Evolutionary conservation across 225 moss, liverwort and hornwort genomes (phyloP), one percentile per base, ranked within the genome.

Genomic region (Anthoceros angustus): DNA sequence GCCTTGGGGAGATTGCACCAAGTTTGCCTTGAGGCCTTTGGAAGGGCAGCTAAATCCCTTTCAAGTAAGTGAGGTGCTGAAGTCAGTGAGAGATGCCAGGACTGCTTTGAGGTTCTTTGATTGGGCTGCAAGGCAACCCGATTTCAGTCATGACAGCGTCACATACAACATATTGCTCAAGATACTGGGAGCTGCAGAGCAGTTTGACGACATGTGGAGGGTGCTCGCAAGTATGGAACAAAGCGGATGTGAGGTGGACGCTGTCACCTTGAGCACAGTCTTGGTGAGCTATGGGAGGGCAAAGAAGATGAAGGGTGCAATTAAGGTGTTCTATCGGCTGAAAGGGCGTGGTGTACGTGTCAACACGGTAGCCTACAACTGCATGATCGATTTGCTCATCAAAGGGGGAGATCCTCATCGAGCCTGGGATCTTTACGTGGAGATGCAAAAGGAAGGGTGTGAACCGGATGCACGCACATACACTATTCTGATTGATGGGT

Each of bases 401-500:
- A 55, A 55, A 55, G 55, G 55, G 18, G 55, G 55, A 15, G 55
- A 55, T 55, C 55, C 55, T 55, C 55, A 55, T 55, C 55, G 23
- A 55, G 55, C 55, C 6, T 55, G 55, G 55, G 55, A 55, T 18
- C 55, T 55, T 15, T 55, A 55, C n/a, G 0, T 55, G 8, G n/a
- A 15, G 55, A 55, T 55, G 71, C 71, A 88, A 60, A 88, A 98
- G 66, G 92, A 98, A 39, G 92, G 98, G 92, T 98, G 98, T 46
- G 89, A 89, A 60, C 98, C 98, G 25, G 92, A 92, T 67, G 91
- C 92, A 77, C 98, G 88, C 67, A 83, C 92, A 62, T 98, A 91
- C 77, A 98, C 98, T n/a, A 92, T 98, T 67, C 88, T 98, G 92
- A 98, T 98, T 75, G 98, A 92, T 43, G 87, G 87, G 4, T 83